Evolutionary conservation across 129 eudicot species (phyloP), one percentile per base, ranked within the genome.

Genomic region (Ambrosia trifida): DNA sequence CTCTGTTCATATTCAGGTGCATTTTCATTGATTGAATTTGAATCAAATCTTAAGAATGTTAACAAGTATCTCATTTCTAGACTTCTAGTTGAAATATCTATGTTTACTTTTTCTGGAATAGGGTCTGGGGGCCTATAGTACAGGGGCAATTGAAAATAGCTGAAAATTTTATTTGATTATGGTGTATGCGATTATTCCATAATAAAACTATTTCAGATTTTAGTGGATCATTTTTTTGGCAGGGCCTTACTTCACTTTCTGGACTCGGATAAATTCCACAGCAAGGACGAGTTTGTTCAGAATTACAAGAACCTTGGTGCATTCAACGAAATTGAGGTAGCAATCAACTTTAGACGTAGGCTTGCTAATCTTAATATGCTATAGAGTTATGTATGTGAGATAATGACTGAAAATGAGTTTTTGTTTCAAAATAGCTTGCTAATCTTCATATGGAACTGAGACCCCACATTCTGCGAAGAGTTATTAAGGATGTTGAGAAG

Each of bases 181-280:
- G 1, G 28, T 36, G 7, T 36, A 3, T 36, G 43, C 5, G 17
- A 17, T 59, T 71, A 41, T 75, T 50, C 66, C 14, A n/a, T n/a
- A n/a, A 7, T 30, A 54, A 0, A 17, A 0, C n/a, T 67, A 24
- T 41, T 19, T 59, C 18, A 18, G 32, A 72, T 24, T 54, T 20
- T 18, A 50, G 64, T 66, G 44, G 44, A 40, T 40, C 9, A 40
- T 36, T 80, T 60, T 66, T 53, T 58, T 72, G 64, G 33, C 85
- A 93, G 99, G 99, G 99, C 99, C 40, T 75, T 95, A 76, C 97
- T 95, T 81, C 99, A 95, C 88, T 95, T 95, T 81, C 95, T 95
- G 31, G 99, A 95, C 88, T 81, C 91, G 49, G 84, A 88, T 73
- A 95, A 95, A 78, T 95, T 95, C 69, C 81, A 75, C 79, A 90